Percentiles rank a stretch among this genome's conserved stretches.
phyloP scores from a whole-genome alignment of 2,329 filamentous ascomycete species.

The Monosporascus sp. region DNA sequence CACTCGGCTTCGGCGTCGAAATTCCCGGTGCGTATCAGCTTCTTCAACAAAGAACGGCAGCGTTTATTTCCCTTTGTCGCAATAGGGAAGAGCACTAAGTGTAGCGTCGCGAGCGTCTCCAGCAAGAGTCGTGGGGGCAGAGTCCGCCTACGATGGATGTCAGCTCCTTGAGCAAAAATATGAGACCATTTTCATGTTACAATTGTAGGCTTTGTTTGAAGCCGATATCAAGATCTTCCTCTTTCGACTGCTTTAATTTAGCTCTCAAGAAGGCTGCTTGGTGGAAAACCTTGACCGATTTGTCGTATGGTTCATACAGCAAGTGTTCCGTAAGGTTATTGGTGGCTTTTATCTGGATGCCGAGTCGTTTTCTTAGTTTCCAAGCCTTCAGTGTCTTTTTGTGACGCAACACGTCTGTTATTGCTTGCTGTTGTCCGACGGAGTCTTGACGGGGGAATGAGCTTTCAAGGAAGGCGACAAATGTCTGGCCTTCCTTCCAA shows the following conservation, averaged over 20 bases:
- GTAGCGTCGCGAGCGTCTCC: slow-evolving; percentile 4
- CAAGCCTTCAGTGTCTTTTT: slow-evolving; percentile 5
- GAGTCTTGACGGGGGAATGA: neutral
- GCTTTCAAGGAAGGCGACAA: neutral
- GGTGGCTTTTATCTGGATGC: slow-evolving; percentile 3
- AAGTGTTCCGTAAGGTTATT: slow-evolving; percentile 6
- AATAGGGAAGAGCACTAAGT: slow-evolving; percentile 5
- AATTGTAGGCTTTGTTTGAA: neutral
- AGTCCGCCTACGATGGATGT: neutral
- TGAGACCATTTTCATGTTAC: neutral
- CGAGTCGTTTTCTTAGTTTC: slow-evolving; percentile 5
- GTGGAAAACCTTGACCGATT: slow-evolving; percentile 5
- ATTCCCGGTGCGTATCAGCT: neutral
- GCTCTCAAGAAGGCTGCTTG: slow-evolving; percentile 5
- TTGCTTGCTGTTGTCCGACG: neutral
- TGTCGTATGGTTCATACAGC: neutral
- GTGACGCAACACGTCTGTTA: neutral
- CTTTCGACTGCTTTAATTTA: neutral
- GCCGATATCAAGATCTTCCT: neutral
- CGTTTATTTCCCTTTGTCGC: neutral
- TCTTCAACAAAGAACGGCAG: slow-evolving; percentile 2
- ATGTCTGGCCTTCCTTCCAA: neutral
- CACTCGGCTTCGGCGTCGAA: slow-evolving; percentile 2
- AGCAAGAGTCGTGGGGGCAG: slow-evolving; percentile 5
- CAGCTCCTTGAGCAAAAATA: neutral